Evolutionary conservation across 139 green algal species (phyloP), one percentile per base, ranked within the genome.

Genomic region (Tetradesmus lagerheimii): DNA sequence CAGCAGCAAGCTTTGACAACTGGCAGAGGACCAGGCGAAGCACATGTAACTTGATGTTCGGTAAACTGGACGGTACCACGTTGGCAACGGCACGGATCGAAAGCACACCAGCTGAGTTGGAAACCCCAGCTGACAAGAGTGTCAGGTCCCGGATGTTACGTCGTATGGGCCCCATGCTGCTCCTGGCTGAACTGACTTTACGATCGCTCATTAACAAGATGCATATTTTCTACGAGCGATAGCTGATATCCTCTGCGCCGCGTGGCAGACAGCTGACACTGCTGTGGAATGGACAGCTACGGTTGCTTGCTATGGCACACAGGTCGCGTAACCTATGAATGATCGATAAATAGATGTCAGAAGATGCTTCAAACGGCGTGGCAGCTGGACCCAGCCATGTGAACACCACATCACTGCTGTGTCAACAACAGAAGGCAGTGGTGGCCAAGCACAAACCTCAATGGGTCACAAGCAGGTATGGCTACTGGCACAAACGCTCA

Each of bases 391-490:
- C 15, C n/a, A 23, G 74, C 74, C 16, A 39, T 43, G 74, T 6
- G 8, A 31, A 15, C 6, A 8, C 74, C n/a, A 9, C 74, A 80
- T 18, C 15, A 47, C 31, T 38, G 25, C 27, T 85, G 39, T 47
- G 34, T 25, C 53, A 31, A 67, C 27, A 85, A 67, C 41, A 64
- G n/a, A 39, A 38, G 12, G n/a, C 67, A 86, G 57, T 86, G 80
- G 80, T 86, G 29, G 45, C 47, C 29, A 86, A 74, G 45, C 57
- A n/a, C 57, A 39, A 12, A 35, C 80, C 39, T 14, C 80, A 86
- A 41, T 86, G 80, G 80, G 80, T 86, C 29, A 86, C 80, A 71
- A 86, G 41, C 45, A 86, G 80, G 80, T 86, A 43, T 71, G 57
- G 57, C 57, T 31, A 71, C 57, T 71, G 57, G 3, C 57, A 71